These are phyloP conservation scores for Microcyclosporella mali DNA, from an alignment of 2,329 filamentous ascomycete genomes.

Conservation along the genomic window DNA sequence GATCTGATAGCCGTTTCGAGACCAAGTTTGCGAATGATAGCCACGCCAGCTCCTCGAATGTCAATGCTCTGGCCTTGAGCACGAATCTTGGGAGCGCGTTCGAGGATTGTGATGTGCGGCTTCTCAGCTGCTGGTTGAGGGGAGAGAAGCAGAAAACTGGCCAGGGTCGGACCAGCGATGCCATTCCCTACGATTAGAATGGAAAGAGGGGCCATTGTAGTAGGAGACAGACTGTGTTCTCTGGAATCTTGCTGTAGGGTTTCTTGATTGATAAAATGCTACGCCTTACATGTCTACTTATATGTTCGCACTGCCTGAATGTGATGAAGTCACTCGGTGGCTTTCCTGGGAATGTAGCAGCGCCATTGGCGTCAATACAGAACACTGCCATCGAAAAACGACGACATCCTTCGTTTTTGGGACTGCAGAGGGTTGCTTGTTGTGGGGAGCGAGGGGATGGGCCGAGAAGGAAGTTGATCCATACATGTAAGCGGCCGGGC, in stretches of 20 bases:
- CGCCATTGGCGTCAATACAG: no score
- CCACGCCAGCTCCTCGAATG: conserved; percentile 26
- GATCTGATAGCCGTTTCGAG: conserved; percentile 24
- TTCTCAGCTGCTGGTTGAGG: conserved; percentile 9
- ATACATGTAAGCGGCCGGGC: no score
- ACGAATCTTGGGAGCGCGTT: conserved; percentile 16
- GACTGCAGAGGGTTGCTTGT: no score
- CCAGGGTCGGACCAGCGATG: conserved; percentile 26
- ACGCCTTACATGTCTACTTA: no score
- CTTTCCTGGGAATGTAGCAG: no score
- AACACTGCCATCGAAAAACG: no score
- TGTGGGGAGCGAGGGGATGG: no score
- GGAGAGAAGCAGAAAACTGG: conserved; percentile 23
- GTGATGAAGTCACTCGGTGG: no score
- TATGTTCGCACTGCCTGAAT: no score
- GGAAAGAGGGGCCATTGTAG: conserved; percentile 9
- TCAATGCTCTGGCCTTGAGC: conserved; percentile 31
- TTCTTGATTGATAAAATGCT: neutral
- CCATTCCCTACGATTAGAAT: conserved; percentile 28
- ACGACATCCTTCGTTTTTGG: no score
- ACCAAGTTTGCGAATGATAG: conserved; percentile 27
- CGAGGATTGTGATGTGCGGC: conserved; percentile 27
- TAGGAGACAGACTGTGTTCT: neutral
- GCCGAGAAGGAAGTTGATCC: no score
- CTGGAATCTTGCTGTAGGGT: neutral